phyloP scores from a whole-genome alignment of 495 filamentous ascomycete genomes.

The Trichoderma asperelloides region DNA sequence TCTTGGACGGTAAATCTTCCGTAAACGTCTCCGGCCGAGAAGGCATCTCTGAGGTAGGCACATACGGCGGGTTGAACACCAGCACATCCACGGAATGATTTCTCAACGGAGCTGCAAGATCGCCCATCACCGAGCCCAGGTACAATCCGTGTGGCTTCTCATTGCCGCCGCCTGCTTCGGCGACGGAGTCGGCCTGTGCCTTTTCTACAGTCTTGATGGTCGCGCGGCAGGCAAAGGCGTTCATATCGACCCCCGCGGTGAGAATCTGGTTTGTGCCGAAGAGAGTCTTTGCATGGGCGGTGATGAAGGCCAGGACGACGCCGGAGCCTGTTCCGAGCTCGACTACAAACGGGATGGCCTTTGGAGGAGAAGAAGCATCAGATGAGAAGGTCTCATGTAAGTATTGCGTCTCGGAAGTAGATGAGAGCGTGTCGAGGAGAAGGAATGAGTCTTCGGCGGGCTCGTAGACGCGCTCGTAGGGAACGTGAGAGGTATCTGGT shows the following conservation, averaged over 20 bases:
- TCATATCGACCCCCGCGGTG: slow-evolving; percentile 71
- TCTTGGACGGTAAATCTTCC: slow-evolving; percentile 15
- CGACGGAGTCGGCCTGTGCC: slow-evolving; percentile 27
- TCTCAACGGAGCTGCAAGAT: slow-evolving; percentile 54
- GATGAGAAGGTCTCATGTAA: slow-evolving; percentile 52
- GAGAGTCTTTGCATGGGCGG: slow-evolving; percentile 61
- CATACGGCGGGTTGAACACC: slow-evolving; percentile 95
- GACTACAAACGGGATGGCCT: slow-evolving; percentile 53
- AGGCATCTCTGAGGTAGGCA: slow-evolving; percentile 69
- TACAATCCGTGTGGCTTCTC: slow-evolving; percentile 31
- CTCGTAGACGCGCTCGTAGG: slow-evolving; percentile 79
- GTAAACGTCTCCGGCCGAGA: slow-evolving; percentile 23
- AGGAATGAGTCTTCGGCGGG: slow-evolving; percentile 93
- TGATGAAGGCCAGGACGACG: slow-evolving; percentile 77
- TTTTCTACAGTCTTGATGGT: slow-evolving; percentile 51
- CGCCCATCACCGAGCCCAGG: slow-evolving; percentile 53
- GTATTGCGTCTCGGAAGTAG: slow-evolving; percentile 58
- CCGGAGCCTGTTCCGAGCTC: slow-evolving; percentile 89
- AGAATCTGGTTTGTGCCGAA: slow-evolving; percentile 64
- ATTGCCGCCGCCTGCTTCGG: slow-evolving; percentile 12
- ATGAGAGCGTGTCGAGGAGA: slow-evolving; percentile 87
- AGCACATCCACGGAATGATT: slow-evolving; percentile 62
- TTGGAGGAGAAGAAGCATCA: slow-evolving; percentile 14
- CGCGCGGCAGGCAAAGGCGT: slow-evolving; percentile 66
- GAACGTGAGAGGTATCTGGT: slow-evolving; percentile 82